Percentiles rank a stretch among this genome's conserved stretches.
These are phyloP conservation scores for Salix dunnii DNA, from an alignment of 345 rosid species.

Conservation along the genomic window DNA sequence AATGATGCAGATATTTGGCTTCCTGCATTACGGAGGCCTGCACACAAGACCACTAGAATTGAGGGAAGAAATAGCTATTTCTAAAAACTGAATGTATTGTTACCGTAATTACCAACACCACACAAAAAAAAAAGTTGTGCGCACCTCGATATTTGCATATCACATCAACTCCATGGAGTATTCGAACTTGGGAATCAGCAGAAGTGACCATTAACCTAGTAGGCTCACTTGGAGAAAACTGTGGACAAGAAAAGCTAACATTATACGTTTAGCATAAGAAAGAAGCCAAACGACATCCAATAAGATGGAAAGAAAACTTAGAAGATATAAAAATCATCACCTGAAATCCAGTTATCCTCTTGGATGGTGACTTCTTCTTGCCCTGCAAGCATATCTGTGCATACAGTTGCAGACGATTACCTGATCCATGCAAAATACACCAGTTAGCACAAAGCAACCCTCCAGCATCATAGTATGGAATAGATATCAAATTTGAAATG, in stretches of 20 bases:
- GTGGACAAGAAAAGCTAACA: constrained; percentile 5
- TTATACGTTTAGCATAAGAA: background rate
- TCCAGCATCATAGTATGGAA: constrained; percentile 20
- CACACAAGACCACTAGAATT: background rate
- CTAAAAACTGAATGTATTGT: background rate
- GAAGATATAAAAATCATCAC: constrained; percentile 9
- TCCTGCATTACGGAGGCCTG: constrained; percentile 33
- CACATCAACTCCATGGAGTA: constrained; percentile 34
- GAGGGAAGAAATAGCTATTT: background rate
- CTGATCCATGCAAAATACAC: constrained; percentile 36
- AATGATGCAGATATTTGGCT: constrained; percentile 39
- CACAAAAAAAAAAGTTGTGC: background rate
- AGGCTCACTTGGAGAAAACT: constrained; percentile 42
- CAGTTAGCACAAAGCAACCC: constrained; percentile 25
- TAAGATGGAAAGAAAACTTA: background rate
- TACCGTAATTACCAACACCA: background rate
- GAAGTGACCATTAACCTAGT: constrained; percentile 41
- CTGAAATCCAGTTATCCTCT: constrained; percentile 53
- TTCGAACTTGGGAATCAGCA: constrained; percentile 40
- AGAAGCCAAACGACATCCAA: background rate
- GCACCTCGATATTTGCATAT: constrained; percentile 38
- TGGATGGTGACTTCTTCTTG: constrained; percentile 40
- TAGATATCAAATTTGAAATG: constrained; percentile 15
- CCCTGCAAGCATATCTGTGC: constrained; percentile 33
- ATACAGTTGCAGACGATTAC: constrained; percentile 28